Percentiles rank a stretch among this genome's conserved stretches.
phyloP scores from a whole-genome alignment of 352 stramenopile genomes.

The Aphanomyces invadans region DNA sequence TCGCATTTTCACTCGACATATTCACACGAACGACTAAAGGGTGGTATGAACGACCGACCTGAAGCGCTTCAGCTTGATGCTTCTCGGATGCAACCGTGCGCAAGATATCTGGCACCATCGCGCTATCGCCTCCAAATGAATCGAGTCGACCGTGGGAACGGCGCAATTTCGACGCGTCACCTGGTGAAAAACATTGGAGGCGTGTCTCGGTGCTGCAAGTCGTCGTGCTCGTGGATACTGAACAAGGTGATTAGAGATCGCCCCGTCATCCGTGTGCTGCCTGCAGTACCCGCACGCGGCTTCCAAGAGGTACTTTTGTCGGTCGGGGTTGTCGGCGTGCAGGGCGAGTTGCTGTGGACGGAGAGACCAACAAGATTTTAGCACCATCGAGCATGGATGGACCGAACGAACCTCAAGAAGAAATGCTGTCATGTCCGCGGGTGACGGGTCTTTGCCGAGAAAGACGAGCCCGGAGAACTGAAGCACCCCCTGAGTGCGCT shows the following conservation, averaged over 20 bases:
- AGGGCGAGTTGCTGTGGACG: constrained; percentile 17
- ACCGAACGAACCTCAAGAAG: background rate
- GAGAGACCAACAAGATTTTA: too few species aligned
- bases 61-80: background rate
- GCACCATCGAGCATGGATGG: background rate
- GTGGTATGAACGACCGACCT: too few species aligned
- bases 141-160: background rate
- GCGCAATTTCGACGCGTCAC: constrained; percentile 2
- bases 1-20: background rate
- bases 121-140: background rate
- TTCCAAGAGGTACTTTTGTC: background rate
- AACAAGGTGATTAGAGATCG: background rate
- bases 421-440: background rate
- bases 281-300: constrained; percentile 13
- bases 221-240: background rate
- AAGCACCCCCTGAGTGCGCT: background rate
- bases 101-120: background rate
- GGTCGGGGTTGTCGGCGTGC: background rate
- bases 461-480: constrained; percentile 8
- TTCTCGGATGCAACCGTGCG: background rate
- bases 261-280: background rate
- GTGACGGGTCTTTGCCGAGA: background rate
- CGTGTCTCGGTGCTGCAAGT: background rate
- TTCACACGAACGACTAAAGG: too few species aligned
- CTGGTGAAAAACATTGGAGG: constrained; percentile 16